phyloP scores from a whole-genome alignment of 352 stramenopile genomes.

The Pythium dissimile region DNA sequence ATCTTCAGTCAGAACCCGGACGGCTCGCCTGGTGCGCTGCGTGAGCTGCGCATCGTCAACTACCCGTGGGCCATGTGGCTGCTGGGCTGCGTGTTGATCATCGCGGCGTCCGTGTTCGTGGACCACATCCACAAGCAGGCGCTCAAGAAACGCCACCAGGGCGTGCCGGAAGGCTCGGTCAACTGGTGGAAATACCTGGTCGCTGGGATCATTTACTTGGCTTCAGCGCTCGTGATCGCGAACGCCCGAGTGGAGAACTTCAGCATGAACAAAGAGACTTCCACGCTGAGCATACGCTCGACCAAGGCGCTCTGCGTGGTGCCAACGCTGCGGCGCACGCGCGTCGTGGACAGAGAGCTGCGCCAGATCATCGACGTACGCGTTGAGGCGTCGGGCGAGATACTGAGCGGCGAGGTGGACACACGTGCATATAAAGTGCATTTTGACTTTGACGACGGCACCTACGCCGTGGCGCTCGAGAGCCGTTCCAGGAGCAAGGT shows the following conservation, averaged over 20 bases:
- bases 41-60: constrained; percentile 47
- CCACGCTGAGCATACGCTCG: constrained; percentile 35
- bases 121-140: constrained; percentile 40
- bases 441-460: constrained; percentile 68
- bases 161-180: not conserved
- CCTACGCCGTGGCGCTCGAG: constrained; percentile 48
- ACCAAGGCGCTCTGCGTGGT: constrained; percentile 48
- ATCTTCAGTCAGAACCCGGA: constrained; percentile 23
- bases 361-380: constrained; percentile 56
- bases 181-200: constrained; percentile 76
- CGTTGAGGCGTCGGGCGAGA: constrained; percentile 54
- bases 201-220: constrained; percentile 42
- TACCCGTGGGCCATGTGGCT: constrained; percentile 66
- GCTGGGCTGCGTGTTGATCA: constrained; percentile 43
- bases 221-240: constrained; percentile 36
- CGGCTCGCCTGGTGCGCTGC: not conserved
- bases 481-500: constrained; percentile 58
- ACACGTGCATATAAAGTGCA: constrained; percentile 68
- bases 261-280: constrained; percentile 47
- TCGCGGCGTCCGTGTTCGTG: constrained; percentile 56
- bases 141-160: constrained; percentile 9
- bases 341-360: constrained; percentile 48
- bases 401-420: constrained; percentile 61
- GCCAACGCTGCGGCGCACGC: constrained; percentile 30
- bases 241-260: constrained; percentile 65